Evolutionary conservation across 495 filamentous ascomycete species (phyloP).

Genomic region (Cercophora samala): DNA sequence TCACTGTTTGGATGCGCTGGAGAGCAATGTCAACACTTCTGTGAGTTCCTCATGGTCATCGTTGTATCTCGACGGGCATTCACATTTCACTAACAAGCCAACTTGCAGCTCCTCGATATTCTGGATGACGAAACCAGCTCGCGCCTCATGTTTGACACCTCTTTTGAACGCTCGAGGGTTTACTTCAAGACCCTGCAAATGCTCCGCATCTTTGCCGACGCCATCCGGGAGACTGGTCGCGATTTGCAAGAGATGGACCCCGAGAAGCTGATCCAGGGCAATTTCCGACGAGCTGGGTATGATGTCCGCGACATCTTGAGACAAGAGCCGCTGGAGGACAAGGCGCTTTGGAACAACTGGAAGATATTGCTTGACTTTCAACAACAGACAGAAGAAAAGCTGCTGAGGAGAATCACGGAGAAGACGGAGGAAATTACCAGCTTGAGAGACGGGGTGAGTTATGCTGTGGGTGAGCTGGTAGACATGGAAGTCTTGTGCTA

Average conservation of each 20-base stretch:
- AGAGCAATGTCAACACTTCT: conserved; percentile 1
- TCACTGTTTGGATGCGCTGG: conserved; percentile 7
- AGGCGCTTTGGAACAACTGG: conserved; percentile 17
- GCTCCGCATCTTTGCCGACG: conserved; percentile 12
- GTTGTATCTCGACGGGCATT: not conserved
- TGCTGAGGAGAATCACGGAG: not conserved
- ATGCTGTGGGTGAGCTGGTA: not conserved
- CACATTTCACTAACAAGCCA: not conserved
- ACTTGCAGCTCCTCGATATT: conserved; percentile 13
- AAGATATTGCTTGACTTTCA: conserved; percentile 3
- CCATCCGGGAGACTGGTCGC: conserved; percentile 8
- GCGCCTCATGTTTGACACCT: conserved; percentile 15
- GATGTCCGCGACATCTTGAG: not conserved
- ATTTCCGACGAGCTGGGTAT: not conserved
- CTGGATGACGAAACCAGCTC: conserved; percentile 3
- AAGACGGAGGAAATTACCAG: conserved; percentile 20
- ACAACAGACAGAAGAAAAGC: not conserved
- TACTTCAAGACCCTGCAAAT: conserved; percentile 18
- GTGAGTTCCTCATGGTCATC: not conserved
- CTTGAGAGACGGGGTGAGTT: conserved; percentile 16
- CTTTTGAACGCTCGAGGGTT: conserved; percentile 7
- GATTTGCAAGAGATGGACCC: conserved; percentile 9
- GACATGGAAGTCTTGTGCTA: not conserved
- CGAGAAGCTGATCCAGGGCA: not conserved
- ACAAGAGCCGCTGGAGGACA: conserved; percentile 3